phyloP scores from a whole-genome alignment of 1,284 basidiomycete species.

The Cryptococcus depauperatus region DNA sequence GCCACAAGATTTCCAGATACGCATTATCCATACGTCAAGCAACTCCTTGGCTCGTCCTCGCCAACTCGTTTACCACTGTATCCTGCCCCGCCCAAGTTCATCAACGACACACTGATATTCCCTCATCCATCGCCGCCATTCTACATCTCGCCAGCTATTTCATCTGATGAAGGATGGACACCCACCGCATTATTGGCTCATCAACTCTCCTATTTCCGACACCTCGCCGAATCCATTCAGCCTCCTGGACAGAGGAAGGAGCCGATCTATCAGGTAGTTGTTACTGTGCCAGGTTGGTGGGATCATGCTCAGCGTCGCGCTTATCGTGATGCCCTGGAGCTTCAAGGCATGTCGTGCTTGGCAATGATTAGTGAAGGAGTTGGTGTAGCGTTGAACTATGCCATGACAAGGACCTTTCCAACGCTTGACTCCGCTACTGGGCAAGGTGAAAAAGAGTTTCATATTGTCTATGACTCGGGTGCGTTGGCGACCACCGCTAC shows the following conservation, averaged over 20 bases:
- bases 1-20: slow-evolving; percentile 83
- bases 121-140: slow-evolving; percentile 57
- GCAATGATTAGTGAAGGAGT: slow-evolving; percentile 88
- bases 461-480: slow-evolving; percentile 91
- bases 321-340: slow-evolving; percentile 79
- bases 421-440: slow-evolving; percentile 30
- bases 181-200: slow-evolving; percentile 90
- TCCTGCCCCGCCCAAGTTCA: slow-evolving; percentile 30
- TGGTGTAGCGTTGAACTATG: slow-evolving; percentile 88
- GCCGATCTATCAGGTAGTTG: slow-evolving; percentile 66
- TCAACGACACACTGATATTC: slow-evolving; percentile 53
- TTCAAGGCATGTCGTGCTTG: slow-evolving; percentile 75
- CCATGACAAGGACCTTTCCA: slow-evolving; percentile 85
- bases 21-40: slow-evolving; percentile 79
- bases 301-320: slow-evolving; percentile 80
- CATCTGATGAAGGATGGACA: slow-evolving; percentile 54
- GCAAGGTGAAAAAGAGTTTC: slow-evolving; percentile 59
- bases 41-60: slow-evolving; percentile 57
- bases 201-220: slow-evolving; percentile 83
- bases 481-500: slow-evolving; percentile 81
- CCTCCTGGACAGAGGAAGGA: slow-evolving; percentile 53
- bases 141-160: slow-evolving; percentile 56
- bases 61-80: slow-evolving; percentile 49
- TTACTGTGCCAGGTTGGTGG: slow-evolving; percentile 81
- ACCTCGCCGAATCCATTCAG: slow-evolving; percentile 65